These are phyloP conservation scores for Gossypium schwendimanii DNA, from an alignment of 441 rosid species.

Conservation along the genomic window DNA sequence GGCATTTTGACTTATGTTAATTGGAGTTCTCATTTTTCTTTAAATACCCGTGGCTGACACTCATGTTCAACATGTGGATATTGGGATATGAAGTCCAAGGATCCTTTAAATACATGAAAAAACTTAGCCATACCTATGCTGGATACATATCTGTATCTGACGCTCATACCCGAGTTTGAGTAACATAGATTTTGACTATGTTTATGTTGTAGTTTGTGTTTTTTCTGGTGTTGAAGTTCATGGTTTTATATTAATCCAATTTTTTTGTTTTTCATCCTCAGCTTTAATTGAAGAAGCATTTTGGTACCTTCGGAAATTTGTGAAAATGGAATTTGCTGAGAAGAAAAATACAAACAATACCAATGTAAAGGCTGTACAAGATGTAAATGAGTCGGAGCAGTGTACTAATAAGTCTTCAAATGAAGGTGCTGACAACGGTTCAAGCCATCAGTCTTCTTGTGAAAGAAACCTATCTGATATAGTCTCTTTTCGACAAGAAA, in stretches of 20 bases:
- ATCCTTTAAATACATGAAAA: too few species aligned
- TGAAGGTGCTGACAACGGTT: slow-evolving; percentile 19
- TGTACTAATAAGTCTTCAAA: slow-evolving; percentile 11
- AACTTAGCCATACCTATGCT: neutral
- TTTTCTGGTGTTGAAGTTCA: neutral
- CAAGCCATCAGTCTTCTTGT: slow-evolving; percentile 11
- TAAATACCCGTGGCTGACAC: too few species aligned
- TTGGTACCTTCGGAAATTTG: slow-evolving; percentile 62
- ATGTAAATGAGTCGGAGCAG: slow-evolving; percentile 21
- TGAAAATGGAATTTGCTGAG: slow-evolving; percentile 28
- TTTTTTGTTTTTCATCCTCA: slow-evolving; percentile 18
- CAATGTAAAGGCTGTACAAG: slow-evolving; percentile 17
- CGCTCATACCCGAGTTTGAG: neutral
- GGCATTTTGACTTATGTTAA: neutral
- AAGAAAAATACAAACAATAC: slow-evolving; percentile 25
- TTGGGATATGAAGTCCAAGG: too few species aligned
- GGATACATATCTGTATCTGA: neutral
- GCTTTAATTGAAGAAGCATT: slow-evolving; percentile 65
- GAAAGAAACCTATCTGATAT: slow-evolving; percentile 40
- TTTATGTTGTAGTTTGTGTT: too few species aligned
- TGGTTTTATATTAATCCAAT: neutral
- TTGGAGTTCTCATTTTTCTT: neutral
- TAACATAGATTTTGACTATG: too few species aligned
- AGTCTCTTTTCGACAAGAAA: slow-evolving; percentile 70
- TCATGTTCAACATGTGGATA: too few species aligned